Conservation (phyloP, 805 yeast genomes). For the Starmerella apis region DNA sequence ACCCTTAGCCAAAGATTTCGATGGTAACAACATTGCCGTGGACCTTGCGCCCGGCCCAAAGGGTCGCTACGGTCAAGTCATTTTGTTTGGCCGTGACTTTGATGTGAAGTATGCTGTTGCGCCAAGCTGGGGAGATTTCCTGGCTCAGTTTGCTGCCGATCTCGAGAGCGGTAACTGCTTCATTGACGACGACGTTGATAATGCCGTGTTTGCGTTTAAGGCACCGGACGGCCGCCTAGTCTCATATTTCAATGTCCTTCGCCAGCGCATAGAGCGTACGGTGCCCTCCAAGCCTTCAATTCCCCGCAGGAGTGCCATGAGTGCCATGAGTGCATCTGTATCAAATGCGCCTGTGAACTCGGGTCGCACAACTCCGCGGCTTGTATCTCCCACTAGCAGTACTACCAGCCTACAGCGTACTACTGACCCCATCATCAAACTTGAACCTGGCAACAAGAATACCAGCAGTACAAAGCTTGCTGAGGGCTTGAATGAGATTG, state of each 20-base stretch:
- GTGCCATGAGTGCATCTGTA: slow-evolving; percentile 14
- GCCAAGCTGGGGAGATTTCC: slow-evolving; percentile 78
- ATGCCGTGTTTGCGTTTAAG: slow-evolving; percentile 40
- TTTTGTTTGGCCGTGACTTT: slow-evolving; percentile 85
- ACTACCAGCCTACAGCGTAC: slow-evolving; percentile 12
- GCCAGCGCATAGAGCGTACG: slow-evolving; percentile 36
- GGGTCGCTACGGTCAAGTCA: slow-evolving; percentile 85
- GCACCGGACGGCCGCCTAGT: slow-evolving; percentile 61
- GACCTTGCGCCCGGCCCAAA: slow-evolving; percentile 73
- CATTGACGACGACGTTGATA: slow-evolving; percentile 55
- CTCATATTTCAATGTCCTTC: slow-evolving; percentile 49
- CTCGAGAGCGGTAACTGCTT: slow-evolving; percentile 73
- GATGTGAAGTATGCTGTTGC: slow-evolving; percentile 84
- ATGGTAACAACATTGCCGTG: slow-evolving; percentile 84
- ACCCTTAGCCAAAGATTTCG: slow-evolving; percentile 76
- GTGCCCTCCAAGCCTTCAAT: slow-evolving; percentile 10
- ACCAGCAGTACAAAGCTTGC: slow-evolving; percentile 2
- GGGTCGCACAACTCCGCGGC: slow-evolving; percentile 21
- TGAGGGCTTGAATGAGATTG: slow-evolving; percentile 16
- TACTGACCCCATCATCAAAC: neutral
- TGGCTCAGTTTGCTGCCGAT: slow-evolving; percentile 74
- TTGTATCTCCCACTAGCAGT: slow-evolving; percentile 20
- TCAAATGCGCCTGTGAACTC: slow-evolving; percentile 21
- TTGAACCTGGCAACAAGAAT: neutral
- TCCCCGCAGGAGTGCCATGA: slow-evolving; percentile 14